These are phyloP conservation scores for Elsinoe australis DNA, from an alignment of 2,329 filamentous ascomycete species.

Conservation along the genomic window DNA sequence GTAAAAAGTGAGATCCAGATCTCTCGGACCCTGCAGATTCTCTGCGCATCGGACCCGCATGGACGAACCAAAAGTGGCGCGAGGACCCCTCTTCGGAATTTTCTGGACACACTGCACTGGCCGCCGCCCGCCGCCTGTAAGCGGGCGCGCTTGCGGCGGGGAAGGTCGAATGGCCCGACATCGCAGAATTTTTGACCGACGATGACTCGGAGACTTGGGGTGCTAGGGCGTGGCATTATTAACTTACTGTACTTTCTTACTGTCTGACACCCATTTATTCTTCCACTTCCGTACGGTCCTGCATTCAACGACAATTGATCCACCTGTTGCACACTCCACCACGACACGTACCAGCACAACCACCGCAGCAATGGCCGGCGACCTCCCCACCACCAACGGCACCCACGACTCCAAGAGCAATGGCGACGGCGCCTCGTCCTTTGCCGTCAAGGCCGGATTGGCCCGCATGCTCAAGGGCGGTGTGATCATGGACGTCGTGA, in stretches of 20 bases:
- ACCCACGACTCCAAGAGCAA: constrained; percentile 25
- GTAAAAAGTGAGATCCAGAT: constrained; percentile 2
- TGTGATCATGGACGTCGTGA: constrained; percentile 98
- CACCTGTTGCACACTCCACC: no score
- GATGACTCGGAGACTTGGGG: constrained; percentile 3
- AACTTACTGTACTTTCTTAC: neutral
- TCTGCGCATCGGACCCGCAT: neutral
- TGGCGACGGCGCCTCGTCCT: constrained; percentile 44
- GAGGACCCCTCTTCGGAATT: neutral
- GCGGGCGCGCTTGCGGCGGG: neutral
- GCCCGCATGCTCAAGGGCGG: constrained; percentile 98
- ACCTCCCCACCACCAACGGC: constrained; percentile 43
- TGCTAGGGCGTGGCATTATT: neutral
- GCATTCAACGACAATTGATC: no score
- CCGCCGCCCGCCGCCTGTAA: neutral
- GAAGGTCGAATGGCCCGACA: constrained; percentile 4
- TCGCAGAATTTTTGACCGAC: constrained; percentile 10
- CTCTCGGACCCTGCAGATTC: constrained; percentile 13
- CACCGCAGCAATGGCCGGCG: constrained; percentile 35
- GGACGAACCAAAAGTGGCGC: neutral
- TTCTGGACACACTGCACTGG: constrained; percentile 3
- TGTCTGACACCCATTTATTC: neutral
- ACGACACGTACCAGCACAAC: no score
- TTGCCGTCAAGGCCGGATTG: constrained; percentile 88
- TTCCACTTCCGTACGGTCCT: neutral